These are phyloP conservation scores for Ogataea paraovalis DNA, from an alignment of 805 yeast species.

Conservation along the genomic window DNA sequence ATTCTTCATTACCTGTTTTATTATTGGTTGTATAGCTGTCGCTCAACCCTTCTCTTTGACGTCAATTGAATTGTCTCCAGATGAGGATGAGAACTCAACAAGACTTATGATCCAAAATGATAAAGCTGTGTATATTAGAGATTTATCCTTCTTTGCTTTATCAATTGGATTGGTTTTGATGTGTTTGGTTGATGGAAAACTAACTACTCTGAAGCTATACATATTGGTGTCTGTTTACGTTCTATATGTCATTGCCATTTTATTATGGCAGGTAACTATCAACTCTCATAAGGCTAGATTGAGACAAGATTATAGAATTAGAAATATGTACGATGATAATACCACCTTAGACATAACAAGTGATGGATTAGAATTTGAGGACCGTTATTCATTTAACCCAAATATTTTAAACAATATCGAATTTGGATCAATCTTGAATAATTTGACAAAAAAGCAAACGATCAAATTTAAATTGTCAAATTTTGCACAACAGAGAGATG, in stretches of 20 bases:
- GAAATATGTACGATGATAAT: constrained; percentile 28
- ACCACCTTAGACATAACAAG: constrained; percentile 16
- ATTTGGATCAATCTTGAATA: constrained; percentile 25
- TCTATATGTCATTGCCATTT: constrained; percentile 52
- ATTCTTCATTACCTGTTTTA: constrained; percentile 72
- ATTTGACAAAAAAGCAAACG: constrained; percentile 21
- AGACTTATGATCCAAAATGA: constrained; percentile 27
- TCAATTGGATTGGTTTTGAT: constrained; percentile 46
- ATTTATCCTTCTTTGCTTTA: constrained; percentile 52
- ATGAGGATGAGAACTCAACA: constrained; percentile 6
- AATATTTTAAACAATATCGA: constrained; percentile 25
- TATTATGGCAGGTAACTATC: constrained; percentile 38
- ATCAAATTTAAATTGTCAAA: constrained; percentile 12
- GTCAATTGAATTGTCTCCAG: constrained; percentile 4
- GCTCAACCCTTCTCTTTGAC: constrained; percentile 58
- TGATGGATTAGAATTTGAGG: constrained; percentile 26
- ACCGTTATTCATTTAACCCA: constrained; percentile 29
- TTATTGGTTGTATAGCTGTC: constrained; percentile 75
- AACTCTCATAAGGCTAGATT: constrained; percentile 13
- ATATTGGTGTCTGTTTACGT: constrained; percentile 54
- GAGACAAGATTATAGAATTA: constrained; percentile 20
- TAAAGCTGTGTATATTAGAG: constrained; percentile 53
- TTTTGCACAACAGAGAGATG: constrained; percentile 12
- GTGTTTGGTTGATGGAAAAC: constrained; percentile 47
- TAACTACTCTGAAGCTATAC: constrained; percentile 52